Evolutionary conservation across 228 moss, liverwort and hornwort species (phyloP), one percentile per base, ranked within the genome.

Genomic region (Sphagnum magellanicum): DNA sequence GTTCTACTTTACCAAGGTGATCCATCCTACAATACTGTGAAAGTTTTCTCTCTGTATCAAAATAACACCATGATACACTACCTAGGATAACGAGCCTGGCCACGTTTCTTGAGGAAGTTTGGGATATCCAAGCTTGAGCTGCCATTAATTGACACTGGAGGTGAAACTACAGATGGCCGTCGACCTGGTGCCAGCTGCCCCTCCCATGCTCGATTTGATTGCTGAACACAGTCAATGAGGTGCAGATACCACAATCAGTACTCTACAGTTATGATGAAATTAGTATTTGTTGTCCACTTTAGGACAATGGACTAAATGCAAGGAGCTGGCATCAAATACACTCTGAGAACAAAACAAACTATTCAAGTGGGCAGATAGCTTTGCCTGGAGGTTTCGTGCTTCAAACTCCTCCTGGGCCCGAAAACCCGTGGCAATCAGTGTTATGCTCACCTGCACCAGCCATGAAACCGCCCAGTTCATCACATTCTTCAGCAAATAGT

Each of bases 371-470:
- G 69, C 48, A 46, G 53, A 69, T 52, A 61, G 46, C 63, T 78
- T 74, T 72, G 82, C 95, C 89, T 95, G 95, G 69, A 81, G 75
- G 74, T 82, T 78, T 59, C 89, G 90, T 49, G 75, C 67, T 67
- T 95, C 95, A 69, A 85, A 82, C 62, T 95, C 95, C 17, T 90
- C 95, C 77, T 92, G 95, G 16, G 89, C 78, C 72, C 90, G 87
- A 60, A 95, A 95, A 17, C 95, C 95, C 55, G 95, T 95, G 5
- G 95, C 95, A 78, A 95, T 95, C 78, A 95, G 81, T 52, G 95
- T 95, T 67, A 95, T 95, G 66, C 95, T 95, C 69, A 95, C 84
- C 95, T 95, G 90, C 80, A 73, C 52, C 63, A 79, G 13, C 70
- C 32, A 32, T 32, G 32, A 32, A 32, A 32, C 32, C 32, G 3